phyloP scores from a whole-genome alignment of 257 asterid species.

The Thymus quinquecostatus region DNA sequence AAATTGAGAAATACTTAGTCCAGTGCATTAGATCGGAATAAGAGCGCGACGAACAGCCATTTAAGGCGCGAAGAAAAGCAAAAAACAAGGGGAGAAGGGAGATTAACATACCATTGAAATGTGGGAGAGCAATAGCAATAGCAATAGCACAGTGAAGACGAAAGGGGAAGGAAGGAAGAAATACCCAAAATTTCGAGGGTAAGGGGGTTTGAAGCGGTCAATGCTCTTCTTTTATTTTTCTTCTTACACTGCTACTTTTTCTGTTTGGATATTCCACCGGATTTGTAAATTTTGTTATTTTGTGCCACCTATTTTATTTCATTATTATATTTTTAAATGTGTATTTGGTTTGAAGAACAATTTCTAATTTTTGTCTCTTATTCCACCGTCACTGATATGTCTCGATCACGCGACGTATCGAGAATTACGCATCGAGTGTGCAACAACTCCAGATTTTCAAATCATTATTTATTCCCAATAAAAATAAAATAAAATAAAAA shows the following conservation, averaged over 20 bases:
- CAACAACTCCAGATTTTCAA: too few species aligned
- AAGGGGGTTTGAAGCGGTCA: constrained; percentile 29
- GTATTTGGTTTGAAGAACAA: too few species aligned
- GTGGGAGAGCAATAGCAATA: not conserved
- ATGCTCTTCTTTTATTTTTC: not conserved
- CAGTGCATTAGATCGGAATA: not conserved
- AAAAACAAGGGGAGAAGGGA: not conserved
- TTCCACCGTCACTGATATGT: too few species aligned
- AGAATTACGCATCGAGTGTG: too few species aligned
- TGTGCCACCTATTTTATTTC: too few species aligned
- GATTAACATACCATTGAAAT: constrained; percentile 33
- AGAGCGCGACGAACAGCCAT: not conserved
- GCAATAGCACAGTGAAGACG: constrained; percentile 14
- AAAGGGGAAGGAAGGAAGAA: constrained; percentile 19
- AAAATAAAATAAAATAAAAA: too few species aligned
- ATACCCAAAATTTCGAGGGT: constrained; percentile 11
- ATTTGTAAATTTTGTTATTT: too few species aligned
- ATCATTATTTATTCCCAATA: too few species aligned
- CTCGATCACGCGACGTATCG: too few species aligned
- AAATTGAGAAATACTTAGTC: constrained; percentile 14
- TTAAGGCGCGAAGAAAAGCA: not conserved
- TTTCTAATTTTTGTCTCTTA: too few species aligned
- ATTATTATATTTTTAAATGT: too few species aligned
- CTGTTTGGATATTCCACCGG: not conserved
- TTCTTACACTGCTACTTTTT: not conserved